Evolutionary conservation across 2,329 filamentous ascomycete species (phyloP).

Genomic region (Parascedosporium putredinis): DNA sequence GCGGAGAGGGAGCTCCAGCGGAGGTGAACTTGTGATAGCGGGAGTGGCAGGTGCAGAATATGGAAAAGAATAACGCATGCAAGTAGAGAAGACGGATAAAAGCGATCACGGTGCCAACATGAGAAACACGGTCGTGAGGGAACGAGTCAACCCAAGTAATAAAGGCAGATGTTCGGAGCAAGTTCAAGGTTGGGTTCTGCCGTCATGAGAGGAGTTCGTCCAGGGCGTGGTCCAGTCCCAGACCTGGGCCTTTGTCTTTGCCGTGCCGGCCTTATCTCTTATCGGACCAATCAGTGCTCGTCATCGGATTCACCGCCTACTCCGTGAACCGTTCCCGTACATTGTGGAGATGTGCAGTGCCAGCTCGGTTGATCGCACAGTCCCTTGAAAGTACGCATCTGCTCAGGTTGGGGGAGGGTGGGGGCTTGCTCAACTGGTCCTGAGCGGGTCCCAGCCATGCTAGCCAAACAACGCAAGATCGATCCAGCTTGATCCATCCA

Average conservation of each 20-base stretch:
- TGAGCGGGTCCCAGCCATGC: too few species aligned
- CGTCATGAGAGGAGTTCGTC: not conserved
- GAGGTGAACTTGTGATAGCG: too few species aligned
- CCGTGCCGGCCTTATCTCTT: not conserved
- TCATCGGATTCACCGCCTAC: not conserved
- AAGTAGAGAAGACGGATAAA: too few species aligned
- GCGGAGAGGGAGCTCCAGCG: too few species aligned
- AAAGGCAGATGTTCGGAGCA: too few species aligned
- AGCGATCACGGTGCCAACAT: too few species aligned
- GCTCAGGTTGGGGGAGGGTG: too few species aligned
- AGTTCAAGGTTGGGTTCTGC: constrained; percentile 2
- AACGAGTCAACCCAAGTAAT: too few species aligned
- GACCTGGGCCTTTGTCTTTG: not conserved
- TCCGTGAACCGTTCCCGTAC: not conserved
- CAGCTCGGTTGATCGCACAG: not conserved
- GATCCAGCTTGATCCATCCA: too few species aligned
- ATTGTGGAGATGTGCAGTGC: not conserved
- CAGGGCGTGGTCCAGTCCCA: not conserved
- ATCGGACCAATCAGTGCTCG: not conserved
- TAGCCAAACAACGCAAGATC: too few species aligned
- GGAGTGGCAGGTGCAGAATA: not conserved
- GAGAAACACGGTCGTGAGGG: not conserved
- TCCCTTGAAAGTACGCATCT: not conserved
- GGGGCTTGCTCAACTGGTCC: too few species aligned
- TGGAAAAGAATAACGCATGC: not conserved